These are phyloP conservation scores for Gossypium gossypioides DNA, from an alignment of 441 rosid species.

Conservation along the genomic window DNA sequence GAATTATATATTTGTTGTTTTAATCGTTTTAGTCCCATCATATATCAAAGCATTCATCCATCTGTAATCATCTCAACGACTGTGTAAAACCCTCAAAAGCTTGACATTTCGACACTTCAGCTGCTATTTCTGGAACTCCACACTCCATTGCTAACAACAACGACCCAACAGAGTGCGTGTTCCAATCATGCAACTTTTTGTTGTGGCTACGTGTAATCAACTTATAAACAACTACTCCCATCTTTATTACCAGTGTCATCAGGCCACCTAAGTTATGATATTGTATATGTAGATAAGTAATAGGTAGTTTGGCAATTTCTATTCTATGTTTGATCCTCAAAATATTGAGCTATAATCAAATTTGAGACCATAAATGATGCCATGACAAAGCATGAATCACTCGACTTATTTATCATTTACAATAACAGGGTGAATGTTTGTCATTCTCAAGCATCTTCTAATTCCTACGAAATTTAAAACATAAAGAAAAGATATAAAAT, in stretches of 20 bases:
- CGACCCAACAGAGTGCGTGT: background rate
- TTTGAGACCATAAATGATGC: conserved; percentile 4
- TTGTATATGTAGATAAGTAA: background rate
- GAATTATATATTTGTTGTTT: background rate
- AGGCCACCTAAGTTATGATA: background rate
- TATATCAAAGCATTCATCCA: conserved; percentile 1
- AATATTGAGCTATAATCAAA: background rate
- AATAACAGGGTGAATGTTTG: background rate
- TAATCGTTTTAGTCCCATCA: background rate
- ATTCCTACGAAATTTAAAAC: background rate
- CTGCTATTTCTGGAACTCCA: conserved; percentile 12
- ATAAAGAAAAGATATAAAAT: background rate
- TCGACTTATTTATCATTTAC: conserved; percentile 9
- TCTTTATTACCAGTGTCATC: background rate
- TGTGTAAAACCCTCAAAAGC: background rate
- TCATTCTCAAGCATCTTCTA: conserved; percentile 12
- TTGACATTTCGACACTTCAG: conserved; percentile 8
- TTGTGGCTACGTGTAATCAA: conserved; percentile 15
- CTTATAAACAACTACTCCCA: background rate
- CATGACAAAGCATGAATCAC: conserved; percentile 11
- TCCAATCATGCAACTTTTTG: conserved; percentile 11
- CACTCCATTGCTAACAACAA: conserved; percentile 9
- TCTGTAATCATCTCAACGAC: conserved; percentile 15
- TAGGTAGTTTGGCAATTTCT: background rate
- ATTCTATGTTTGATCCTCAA: conserved; percentile 3